Evolutionary conservation across 176 grass and related monocot species (phyloP).

Genomic region (Elaeis guineensis): DNA sequence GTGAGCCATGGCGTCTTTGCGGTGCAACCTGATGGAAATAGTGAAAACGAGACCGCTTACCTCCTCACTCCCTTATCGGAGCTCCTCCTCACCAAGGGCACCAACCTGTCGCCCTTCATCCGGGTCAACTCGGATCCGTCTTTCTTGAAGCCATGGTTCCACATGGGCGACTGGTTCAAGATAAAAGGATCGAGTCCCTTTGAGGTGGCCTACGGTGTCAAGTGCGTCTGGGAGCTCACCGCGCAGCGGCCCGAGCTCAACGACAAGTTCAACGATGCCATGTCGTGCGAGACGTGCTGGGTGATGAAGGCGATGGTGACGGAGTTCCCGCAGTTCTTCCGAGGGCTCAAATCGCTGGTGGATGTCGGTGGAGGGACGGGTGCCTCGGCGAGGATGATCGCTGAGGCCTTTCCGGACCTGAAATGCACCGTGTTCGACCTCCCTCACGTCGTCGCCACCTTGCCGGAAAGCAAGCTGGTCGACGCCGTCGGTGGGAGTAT

Average conservation of each 20-base stretch:
- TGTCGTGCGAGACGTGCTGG: conserved; percentile 30
- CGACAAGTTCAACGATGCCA: conserved; percentile 27
- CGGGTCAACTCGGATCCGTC: conserved; percentile 1
- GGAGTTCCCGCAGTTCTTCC: conserved; percentile 19
- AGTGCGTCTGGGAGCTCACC: conserved; percentile 22
- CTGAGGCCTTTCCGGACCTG: conserved; percentile 27
- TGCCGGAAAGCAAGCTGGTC: conserved; percentile 6
- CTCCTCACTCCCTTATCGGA: conserved; percentile 21
- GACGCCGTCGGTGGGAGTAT: conserved; percentile 40
- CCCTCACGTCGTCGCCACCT: conserved; percentile 27
- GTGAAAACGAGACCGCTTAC: not conserved
- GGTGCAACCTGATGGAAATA: not conserved
- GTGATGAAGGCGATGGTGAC: conserved; percentile 14
- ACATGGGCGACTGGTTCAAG: conserved; percentile 24
- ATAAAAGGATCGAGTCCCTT: conserved; percentile 4
- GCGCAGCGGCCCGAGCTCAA: conserved; percentile 4
- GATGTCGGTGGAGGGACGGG: conserved; percentile 41
- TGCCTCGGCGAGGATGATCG: conserved; percentile 8
- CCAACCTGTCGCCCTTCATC: conserved; percentile 13
- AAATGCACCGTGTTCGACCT: conserved; percentile 46
- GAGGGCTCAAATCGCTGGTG: conserved; percentile 28
- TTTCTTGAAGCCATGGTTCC: not conserved
- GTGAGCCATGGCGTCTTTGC: conserved; percentile 20
- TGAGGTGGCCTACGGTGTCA: conserved; percentile 6
- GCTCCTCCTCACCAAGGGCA: not conserved